These are phyloP conservation scores for Ceratorhiza oryzae-sativae DNA, from an alignment of 1,284 basidiomycete genomes.

Conservation along the genomic window DNA sequence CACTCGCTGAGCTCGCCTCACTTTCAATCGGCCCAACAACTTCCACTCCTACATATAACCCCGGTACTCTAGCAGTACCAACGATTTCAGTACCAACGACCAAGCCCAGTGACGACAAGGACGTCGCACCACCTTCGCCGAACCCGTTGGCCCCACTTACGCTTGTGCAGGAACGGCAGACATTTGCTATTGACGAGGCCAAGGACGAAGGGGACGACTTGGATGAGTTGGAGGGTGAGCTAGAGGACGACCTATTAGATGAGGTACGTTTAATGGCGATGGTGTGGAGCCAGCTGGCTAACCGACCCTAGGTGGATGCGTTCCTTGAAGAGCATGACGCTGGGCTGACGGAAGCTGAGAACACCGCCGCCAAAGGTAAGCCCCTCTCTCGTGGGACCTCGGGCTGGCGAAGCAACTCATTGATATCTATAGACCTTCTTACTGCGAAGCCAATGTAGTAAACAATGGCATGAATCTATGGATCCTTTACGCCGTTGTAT, in stretches of 20 bases:
- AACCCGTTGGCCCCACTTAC: constrained; percentile 82
- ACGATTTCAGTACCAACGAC: constrained; percentile 49
- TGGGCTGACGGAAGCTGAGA: constrained; percentile 83
- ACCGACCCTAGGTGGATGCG: constrained; percentile 72
- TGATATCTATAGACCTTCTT: constrained; percentile 22
- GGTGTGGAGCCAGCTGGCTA: background rate
- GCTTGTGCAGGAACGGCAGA: constrained; percentile 86
- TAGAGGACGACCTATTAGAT: constrained; percentile 81
- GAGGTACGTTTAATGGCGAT: constrained; percentile 61
- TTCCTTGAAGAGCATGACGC: constrained; percentile 91
- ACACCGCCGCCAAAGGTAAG: constrained; percentile 71
- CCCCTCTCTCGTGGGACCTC: background rate
- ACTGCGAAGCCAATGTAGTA: constrained; percentile 32
- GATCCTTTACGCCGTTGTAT: constrained; percentile 21
- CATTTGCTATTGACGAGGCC: constrained; percentile 93
- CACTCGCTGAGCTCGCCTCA: constrained; percentile 45
- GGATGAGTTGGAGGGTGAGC: constrained; percentile 59
- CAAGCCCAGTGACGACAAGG: background rate
- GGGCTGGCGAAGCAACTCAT: background rate
- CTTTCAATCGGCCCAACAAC: constrained; percentile 47
- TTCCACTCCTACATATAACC: constrained; percentile 23
- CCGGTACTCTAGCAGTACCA: constrained; percentile 44
- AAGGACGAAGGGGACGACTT: constrained; percentile 70
- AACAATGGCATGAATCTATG: constrained; percentile 1
- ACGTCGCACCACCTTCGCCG: constrained; percentile 61